phyloP scores from a whole-genome alignment of 2,329 filamentous ascomycete genomes.

The Fusarium chaquense region DNA sequence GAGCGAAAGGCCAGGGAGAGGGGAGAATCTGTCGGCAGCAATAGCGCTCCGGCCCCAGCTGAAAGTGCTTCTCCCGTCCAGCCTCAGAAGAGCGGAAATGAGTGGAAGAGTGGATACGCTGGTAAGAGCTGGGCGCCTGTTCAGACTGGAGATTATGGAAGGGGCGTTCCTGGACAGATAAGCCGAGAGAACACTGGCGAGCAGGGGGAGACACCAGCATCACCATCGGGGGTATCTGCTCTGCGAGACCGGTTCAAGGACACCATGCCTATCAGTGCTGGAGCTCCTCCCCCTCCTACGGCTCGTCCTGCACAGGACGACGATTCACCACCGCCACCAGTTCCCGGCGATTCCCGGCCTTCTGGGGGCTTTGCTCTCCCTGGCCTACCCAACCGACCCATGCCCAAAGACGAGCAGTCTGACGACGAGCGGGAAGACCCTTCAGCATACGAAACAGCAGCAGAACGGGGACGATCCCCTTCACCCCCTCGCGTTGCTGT shows the following conservation, averaged over 20 bases:
- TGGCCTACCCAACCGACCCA: conserved; percentile 74
- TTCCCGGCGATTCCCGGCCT: conserved; percentile 71
- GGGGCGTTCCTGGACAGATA: conserved; percentile 64
- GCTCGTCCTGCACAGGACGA: conserved; percentile 55
- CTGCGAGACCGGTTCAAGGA: conserved; percentile 87
- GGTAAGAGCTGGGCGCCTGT: conserved; percentile 93
- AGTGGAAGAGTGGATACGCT: conserved; percentile 92
- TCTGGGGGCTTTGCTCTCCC: conserved; percentile 83
- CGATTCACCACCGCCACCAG: conserved; percentile 61
- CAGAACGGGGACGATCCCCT: conserved; percentile 61
- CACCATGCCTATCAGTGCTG: conserved; percentile 74
- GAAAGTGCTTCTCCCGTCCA: conserved; percentile 65
- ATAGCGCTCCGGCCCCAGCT: conserved; percentile 47
- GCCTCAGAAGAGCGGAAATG: conserved; percentile 77
- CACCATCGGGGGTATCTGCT: conserved; percentile 74
- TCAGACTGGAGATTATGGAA: conserved; percentile 74
- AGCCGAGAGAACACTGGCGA: conserved; percentile 74
- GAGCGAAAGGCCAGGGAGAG: conserved; percentile 93
- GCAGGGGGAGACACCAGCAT: conserved; percentile 64
- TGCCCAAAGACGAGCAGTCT: conserved; percentile 58
- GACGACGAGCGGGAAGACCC: conserved; percentile 66
- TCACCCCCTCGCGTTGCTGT: conserved; percentile 90
- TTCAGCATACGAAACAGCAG: conserved; percentile 51
- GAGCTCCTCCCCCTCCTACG: conserved; percentile 54
- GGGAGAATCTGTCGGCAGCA: conserved; percentile 59